These are phyloP conservation scores for Amylocarpus encephaloides DNA, from an alignment of 2,329 filamentous ascomycete genomes.

Conservation along the genomic window DNA sequence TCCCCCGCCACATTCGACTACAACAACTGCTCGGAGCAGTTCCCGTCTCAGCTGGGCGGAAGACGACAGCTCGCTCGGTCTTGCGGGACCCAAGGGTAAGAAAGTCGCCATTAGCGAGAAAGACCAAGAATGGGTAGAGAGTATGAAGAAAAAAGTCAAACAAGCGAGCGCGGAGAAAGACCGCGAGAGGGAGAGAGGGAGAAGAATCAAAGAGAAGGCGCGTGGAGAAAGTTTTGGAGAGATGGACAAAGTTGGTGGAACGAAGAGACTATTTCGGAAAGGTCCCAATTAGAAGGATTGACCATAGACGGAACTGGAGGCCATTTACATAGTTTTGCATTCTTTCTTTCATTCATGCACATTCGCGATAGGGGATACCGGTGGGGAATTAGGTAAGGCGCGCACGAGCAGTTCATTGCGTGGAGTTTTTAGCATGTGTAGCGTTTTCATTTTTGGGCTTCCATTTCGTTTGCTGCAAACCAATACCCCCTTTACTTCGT, in stretches of 20 bases:
- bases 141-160: conserved; percentile 73
- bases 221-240: conserved; percentile 45
- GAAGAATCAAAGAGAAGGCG: not conserved
- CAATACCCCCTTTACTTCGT: no score
- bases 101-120: conserved; percentile 63
- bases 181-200: conserved; percentile 25
- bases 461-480: no score
- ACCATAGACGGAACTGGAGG: no score
- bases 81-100: conserved; percentile 63
- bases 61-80: conserved; percentile 55
- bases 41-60: conserved; percentile 52
- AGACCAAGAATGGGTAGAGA: conserved; percentile 74
- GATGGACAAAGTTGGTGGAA: conserved; percentile 63
- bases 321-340: no score
- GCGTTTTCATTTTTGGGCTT: no score
- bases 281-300: not conserved
- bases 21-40: conserved; percentile 10
- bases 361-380: no score
- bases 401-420: no score
- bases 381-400: no score
- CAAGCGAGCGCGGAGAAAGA: conserved; percentile 57
- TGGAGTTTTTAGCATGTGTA: no score
- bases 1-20: conserved; percentile 9
- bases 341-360: no score
- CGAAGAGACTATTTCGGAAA: conserved; percentile 58